Evolutionary conservation across 306 rosid genomes (phyloP).

Genomic region (Begonia loranthoides): DNA sequence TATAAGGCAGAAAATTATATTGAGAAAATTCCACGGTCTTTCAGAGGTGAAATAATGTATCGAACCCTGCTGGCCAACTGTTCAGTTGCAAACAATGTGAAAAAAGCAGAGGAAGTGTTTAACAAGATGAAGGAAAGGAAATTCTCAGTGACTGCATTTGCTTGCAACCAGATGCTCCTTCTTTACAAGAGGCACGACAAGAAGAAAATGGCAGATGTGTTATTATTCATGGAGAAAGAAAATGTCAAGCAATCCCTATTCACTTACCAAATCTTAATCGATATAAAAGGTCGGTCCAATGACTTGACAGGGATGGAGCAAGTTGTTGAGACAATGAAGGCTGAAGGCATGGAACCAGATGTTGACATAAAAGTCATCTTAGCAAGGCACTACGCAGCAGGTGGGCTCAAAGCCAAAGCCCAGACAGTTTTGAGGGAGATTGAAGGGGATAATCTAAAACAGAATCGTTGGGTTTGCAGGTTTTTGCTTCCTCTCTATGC

Average conservation of each 20-base stretch:
- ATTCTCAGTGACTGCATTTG: conserved; percentile 43
- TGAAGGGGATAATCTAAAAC: conserved; percentile 37
- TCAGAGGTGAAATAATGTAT: conserved; percentile 57
- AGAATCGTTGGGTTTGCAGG: conserved; percentile 24
- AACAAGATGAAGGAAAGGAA: conserved; percentile 63
- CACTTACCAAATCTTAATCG: conserved; percentile 51
- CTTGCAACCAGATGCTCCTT: conserved; percentile 66
- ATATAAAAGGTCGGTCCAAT: conserved; percentile 39
- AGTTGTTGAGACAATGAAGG: conserved; percentile 59
- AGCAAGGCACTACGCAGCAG: conserved; percentile 43
- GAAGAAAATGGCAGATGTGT: conserved; percentile 71
- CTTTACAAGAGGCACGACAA: conserved; percentile 58
- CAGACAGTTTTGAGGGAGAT: conserved; percentile 45
- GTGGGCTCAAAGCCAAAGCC: conserved; percentile 63
- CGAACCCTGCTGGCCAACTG: conserved; percentile 52
- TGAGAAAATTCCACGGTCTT: conserved; percentile 50
- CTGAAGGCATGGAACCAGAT: conserved; percentile 50
- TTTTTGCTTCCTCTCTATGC: conserved; percentile 55
- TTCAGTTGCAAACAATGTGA: conserved; percentile 25
- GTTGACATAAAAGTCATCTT: conserved; percentile 14
- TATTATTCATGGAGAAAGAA: conserved; percentile 71
- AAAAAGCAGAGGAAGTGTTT: conserved; percentile 56
- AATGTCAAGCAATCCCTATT: conserved; percentile 47
- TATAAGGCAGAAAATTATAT: conserved; percentile 53
- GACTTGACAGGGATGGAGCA: conserved; percentile 77